Base-by-base conservation (phyloP, 1,139 yeast species). In the Saccharomyces hybrid region DNA sequence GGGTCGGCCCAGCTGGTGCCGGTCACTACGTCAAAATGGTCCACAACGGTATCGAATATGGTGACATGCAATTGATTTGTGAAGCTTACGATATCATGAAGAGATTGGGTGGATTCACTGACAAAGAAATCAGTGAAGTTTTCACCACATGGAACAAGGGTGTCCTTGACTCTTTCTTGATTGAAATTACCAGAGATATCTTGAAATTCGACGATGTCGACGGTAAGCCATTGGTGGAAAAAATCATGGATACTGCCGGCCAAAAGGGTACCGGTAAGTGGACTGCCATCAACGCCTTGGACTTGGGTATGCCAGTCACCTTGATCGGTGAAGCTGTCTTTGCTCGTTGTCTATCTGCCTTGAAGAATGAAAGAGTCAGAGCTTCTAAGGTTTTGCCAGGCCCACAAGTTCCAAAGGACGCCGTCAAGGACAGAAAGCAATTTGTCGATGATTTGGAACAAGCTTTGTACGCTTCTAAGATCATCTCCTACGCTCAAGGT, bases 191-290 rank as follows among this genome's bases (percentile, higher is more conserved):
- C 64, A 88, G 95, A 75, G 97, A 93, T 73, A 90, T 93, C 68
- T 80, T 93, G 74, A 84, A 87, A 75, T 89, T 75, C 81, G 89
- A 86, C 71, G 95, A 88, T 68, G 80, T 80, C 59, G 97, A 91
- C 69, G 95, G 96, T 65, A 82, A 83, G 65, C 96, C 98, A 69
- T 78, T 93, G 67, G 95, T 93, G 64, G 98, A 93, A 79, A 93
- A 93, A 82, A 91, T 93, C 72, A 78, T 90, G 76, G 99, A 93
- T 76, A 75, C 88, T 67, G 99, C 99, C 66, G 99, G 99, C 69
- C 99, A 93, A 81, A 93, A 93, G 83, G 99, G 99, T 83, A 93
- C 99, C 65, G 99, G 99, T 79, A 93, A 93, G 81, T 93, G 99
- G 99, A 93, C 98, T 66, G 98, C 98, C 63, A 88, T 91, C 75